Base-by-base conservation (phyloP, 768 basidiomycete species). In the Trametes elegans region DNA sequence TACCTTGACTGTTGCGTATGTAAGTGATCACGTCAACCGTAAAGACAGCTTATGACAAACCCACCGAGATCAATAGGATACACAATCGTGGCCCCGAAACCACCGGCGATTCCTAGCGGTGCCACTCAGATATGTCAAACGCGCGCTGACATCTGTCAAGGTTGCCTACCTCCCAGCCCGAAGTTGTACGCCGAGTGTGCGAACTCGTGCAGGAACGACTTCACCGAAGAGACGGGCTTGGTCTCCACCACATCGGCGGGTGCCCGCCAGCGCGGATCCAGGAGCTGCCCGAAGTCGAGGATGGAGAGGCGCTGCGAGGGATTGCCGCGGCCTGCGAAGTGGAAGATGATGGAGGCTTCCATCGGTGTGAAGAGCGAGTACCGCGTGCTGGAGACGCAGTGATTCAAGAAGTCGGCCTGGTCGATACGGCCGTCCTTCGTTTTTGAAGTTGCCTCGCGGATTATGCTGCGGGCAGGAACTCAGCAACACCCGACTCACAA, bases 341-440 rank as follows among this genome's bases (percentile, higher is more conserved):
- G 96, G 75, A 98, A 99, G 65, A 99, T 86, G 65, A 98, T 97
- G 49, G 88, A 83, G n/a, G 90, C 93, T 71, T 98, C 96, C 91
- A 98, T 96, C 4, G 96, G 96, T 0, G 93, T 95, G 71, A 98
- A 98, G 48, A 96, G 80, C 34, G 92, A 89, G 70, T 98, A 98
- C 32, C 96, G 88, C 62, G 95, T 92, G 62, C 78, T 87, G 31
- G 86, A 81, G 24, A 90, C 85, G 13, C 93, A 83, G 68, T 97
- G 77, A 69, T 98, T 88, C 54, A 96, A 79, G 73, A 99, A 98
- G 71, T 98, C 97, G n/a, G 84, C 82, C 67, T 93, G 86, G 70
- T 93, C 89, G 74, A 99, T 98, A 47, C 93, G 88, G 5, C 96
- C 96, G 65, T 99, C 97, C 69, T 90, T 95, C 56, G 88, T 88